phyloP scores from a whole-genome alignment of 129 eudicot genomes.

The Centaurea solstitialis region DNA sequence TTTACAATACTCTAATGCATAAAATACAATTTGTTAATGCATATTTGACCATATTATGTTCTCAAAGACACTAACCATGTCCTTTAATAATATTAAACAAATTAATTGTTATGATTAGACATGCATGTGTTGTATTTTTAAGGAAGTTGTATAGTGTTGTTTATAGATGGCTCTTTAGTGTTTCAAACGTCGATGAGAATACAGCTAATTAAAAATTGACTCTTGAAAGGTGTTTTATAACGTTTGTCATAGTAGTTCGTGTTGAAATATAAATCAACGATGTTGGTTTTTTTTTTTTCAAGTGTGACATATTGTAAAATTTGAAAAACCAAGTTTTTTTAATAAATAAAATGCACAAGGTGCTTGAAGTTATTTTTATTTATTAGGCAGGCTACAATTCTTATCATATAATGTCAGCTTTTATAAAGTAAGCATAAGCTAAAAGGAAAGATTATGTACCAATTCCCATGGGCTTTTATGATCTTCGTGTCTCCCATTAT shows the following conservation, averaged over 20 bases:
- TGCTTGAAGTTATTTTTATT: no score
- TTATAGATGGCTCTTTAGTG: neutral
- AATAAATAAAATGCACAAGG: neutral
- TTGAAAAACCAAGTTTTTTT: no score
- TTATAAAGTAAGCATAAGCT: no score
- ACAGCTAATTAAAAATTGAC: neutral
- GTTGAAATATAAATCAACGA: neutral
- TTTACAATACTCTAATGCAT: neutral
- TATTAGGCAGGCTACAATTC: no score
- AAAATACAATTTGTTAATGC: neutral
- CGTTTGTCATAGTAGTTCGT: neutral
- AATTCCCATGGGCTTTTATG: no score
- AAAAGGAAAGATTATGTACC: no score
- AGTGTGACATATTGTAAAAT: no score
- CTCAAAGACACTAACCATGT: neutral
- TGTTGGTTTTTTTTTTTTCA: no score
- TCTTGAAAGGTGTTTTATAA: neutral
- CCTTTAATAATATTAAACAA: neutral
- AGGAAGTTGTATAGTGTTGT: neutral
- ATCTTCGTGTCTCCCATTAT: neutral
- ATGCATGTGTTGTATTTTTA: neutral
- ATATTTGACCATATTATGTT: neutral
- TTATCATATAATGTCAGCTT: neutral
- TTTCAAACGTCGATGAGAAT: neutral
- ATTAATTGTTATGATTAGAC: neutral